Conservation (phyloP, 1,139 yeast genomes). For the Saccharomyces hybrid region DNA sequence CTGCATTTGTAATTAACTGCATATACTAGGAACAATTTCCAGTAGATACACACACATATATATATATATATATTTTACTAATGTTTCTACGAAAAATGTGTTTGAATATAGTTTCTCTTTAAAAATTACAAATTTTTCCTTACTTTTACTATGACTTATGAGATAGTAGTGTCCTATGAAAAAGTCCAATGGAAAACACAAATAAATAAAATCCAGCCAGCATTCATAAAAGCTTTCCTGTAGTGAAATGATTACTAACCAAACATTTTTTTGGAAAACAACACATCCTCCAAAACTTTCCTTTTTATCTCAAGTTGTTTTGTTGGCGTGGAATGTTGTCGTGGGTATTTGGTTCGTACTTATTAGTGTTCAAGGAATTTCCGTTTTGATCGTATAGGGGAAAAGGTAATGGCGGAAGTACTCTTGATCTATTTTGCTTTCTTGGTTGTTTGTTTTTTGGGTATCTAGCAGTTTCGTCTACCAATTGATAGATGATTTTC, state of each 20-base stretch:
- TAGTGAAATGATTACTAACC: not conserved
- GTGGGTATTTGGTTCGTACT: not conserved
- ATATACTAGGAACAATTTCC: not conserved
- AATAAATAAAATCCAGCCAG: not conserved
- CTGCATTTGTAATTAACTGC: not conserved
- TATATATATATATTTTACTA: not conserved
- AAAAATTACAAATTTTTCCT: not conserved
- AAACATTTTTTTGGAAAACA: not conserved
- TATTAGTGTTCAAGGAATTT: not conserved
- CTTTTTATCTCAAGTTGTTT: not conserved
- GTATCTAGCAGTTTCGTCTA: not conserved
- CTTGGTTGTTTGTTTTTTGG: not conserved
- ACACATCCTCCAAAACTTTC: not conserved
- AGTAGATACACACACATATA: not conserved
- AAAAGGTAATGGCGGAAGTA: conserved; percentile 5
- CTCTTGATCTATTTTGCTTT: conserved; percentile 1
- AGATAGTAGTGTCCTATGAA: not conserved
- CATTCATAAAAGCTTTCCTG: not conserved
- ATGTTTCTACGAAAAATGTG: not conserved
- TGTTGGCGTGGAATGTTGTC: not conserved
- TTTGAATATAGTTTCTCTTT: not conserved
- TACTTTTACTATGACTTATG: not conserved
- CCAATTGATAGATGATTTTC: conserved; percentile 18
- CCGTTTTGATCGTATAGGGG: conserved; percentile 1
- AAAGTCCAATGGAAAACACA: not conserved